These are phyloP conservation scores for Thecaphora thlaspeos DNA, from an alignment of 1,284 basidiomycete genomes.

Conservation along the genomic window DNA sequence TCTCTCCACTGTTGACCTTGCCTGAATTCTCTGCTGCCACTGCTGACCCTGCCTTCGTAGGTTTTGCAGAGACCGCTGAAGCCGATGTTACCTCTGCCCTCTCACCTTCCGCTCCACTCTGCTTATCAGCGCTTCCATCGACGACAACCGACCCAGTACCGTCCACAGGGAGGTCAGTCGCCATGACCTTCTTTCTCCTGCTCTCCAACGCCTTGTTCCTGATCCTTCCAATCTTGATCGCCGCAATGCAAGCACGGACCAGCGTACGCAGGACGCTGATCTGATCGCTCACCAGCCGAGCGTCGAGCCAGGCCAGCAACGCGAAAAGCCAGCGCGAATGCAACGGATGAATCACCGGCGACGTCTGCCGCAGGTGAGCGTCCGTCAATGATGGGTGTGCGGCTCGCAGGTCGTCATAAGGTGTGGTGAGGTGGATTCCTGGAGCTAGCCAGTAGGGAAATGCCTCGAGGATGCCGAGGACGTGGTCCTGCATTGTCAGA, in stretches of 20 bases:
- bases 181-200: conserved; percentile 2
- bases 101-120: conserved; percentile 2
- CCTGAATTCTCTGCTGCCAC: conserved; percentile 19
- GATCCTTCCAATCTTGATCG: conserved; percentile 59
- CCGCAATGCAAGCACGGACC: conserved; percentile 69
- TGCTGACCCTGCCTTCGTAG: no score
- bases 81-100: background rate
- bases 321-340: conserved; percentile 83
- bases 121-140: background rate
- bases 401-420: conserved; percentile 1
- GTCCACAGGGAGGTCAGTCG: background rate
- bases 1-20: conserved; percentile 59
- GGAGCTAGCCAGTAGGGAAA: conserved; percentile 35
- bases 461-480: conserved; percentile 21
- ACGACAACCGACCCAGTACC: background rate
- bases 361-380: no score
- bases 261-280: conserved; percentile 74
- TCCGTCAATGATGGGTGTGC: background rate
- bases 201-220: conserved; percentile 18
- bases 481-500: conserved; percentile 13
- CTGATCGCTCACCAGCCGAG: conserved; percentile 72
- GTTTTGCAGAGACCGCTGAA: background rate
- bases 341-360: conserved; percentile 64
- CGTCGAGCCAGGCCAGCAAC: conserved; percentile 72
- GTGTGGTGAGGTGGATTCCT: conserved; percentile 7